Percentiles rank a stretch among this genome's conserved stretches.
Evolutionary conservation across 768 basidiomycete genomes (phyloP).

Genomic region (Mycena alexandri): DNA sequence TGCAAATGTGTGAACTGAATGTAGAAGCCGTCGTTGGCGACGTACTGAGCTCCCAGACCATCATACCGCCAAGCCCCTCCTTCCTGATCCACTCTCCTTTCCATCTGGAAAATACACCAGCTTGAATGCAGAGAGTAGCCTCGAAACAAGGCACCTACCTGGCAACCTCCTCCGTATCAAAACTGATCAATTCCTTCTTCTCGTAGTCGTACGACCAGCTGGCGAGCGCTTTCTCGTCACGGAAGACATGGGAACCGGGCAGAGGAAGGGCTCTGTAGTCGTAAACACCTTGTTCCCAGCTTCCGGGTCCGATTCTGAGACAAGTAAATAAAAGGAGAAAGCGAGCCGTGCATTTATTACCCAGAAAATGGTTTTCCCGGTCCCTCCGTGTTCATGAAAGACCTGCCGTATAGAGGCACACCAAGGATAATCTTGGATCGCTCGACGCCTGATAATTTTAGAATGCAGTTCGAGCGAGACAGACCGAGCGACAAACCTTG

Average conservation of each 20-base stretch:
- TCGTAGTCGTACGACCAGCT: conserved; percentile 87
- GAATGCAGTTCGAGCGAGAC: neutral
- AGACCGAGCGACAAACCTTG: conserved; percentile 50
- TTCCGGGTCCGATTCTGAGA: conserved; percentile 75
- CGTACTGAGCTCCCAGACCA: conserved; percentile 91
- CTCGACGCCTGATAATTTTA: conserved; percentile 61
- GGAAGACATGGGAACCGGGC: conserved; percentile 72
- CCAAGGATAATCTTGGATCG: conserved; percentile 89
- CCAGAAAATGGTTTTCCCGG: conserved; percentile 86
- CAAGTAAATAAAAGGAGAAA: neutral
- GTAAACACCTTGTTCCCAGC: conserved; percentile 92
- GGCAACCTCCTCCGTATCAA: conserved; percentile 78
- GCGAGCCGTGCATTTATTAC: neutral
- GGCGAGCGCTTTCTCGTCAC: conserved; percentile 76
- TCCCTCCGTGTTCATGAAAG: conserved; percentile 88
- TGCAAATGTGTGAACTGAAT: neutral
- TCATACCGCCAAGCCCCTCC: conserved; percentile 87
- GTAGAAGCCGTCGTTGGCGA: neutral
- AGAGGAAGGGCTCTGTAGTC: conserved; percentile 94
- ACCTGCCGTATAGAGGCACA: conserved; percentile 93
- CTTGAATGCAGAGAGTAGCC: neutral
- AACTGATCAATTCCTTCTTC: conserved; percentile 86
- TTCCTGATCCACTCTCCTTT: conserved; percentile 87
- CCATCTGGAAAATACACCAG: conserved; percentile 45
- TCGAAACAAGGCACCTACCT: conserved; percentile 1